Base-by-base conservation (phyloP, 805 yeast species). In the Monosporozyma unispora region DNA sequence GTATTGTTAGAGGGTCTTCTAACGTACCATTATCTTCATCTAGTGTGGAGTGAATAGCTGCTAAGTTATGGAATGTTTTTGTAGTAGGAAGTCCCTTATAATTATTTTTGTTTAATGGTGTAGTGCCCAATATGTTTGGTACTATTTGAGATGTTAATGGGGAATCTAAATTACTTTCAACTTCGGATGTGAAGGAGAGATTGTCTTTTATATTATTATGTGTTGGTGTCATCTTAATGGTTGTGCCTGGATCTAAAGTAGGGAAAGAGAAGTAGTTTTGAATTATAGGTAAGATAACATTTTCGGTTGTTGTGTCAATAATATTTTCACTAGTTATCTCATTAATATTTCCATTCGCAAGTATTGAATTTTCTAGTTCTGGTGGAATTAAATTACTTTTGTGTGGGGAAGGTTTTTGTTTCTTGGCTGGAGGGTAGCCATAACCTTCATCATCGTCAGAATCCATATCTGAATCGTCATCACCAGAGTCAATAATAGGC, bases 401-500 rank as follows among this genome's bases (percentile, higher is more conserved):
- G 10, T n/a, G 44, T 41, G 33, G 28, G 3, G 44, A 25, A 4
- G 44, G 29, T 27, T 42, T 28, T 25, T 42, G 45, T 29, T 21
- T 39, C 27, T 39, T 39, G 4, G 42, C 16, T 5, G 42, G 16
- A 18, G 42, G 42, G 6, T 8, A 21, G 4, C 42, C 42, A 22
- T 39, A 39, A 8, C 25, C 46, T 31, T 27, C 46, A 29, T 33
- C 46, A 22, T 44, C 22, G 12, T 45, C 28, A 18, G 14, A 8
- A 14, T 45, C 29, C 6, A 11, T 18, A n/a, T 45, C 42, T 4
- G 16, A 31, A 25, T 19, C 44, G 4, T 25, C 33, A 25, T 41
- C 44, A 25, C 16, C 44, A 12, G 44, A 23, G 19, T 59, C 66
- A 22, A 56, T 54, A 14, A 67, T 50, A 1, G 74, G 74, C 3